A percentile compares a stretch with the other conserved stretches of the same genome.
These are phyloP conservation scores for Paramecium caudatum DNA, from an alignment of 73 alveolate species.

Conservation along the genomic window DNA sequence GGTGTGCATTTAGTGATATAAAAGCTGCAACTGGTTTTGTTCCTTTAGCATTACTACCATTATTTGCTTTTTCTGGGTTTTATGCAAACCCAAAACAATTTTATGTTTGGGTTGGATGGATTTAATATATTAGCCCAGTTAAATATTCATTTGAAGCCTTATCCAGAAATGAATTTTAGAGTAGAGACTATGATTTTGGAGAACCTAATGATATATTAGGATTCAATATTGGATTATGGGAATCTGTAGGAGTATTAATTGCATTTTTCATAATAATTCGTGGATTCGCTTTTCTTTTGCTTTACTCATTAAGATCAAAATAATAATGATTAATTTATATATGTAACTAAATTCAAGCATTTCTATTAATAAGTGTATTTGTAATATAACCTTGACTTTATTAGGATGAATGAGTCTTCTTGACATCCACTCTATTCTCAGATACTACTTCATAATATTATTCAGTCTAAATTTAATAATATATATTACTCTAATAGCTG, in stretches of 20 bases:
- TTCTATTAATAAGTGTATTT: not conserved
- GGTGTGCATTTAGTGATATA: constrained; percentile 66
- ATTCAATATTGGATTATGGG: constrained; percentile 41
- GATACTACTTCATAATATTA: not conserved
- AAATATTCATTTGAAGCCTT: constrained; percentile 83
- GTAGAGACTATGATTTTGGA: constrained; percentile 22
- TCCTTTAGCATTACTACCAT: constrained; percentile 59
- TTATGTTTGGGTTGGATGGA: constrained; percentile 73
- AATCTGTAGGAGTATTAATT: constrained; percentile 61
- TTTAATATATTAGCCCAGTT: constrained; percentile 82
- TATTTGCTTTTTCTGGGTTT: constrained; percentile 65
- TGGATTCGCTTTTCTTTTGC: not conserved
- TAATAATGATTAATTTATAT: not conserved
- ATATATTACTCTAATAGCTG: not conserved
- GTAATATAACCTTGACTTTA: not conserved
- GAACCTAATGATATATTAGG: constrained; percentile 28
- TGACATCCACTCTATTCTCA: not conserved
- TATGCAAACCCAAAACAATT: constrained; percentile 47
- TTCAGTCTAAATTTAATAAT: not conserved
- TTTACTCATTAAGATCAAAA: constrained; percentile 9
- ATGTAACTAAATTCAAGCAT: not conserved
- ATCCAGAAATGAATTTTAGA: constrained; percentile 81
- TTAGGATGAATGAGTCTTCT: not conserved
- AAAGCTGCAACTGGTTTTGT: constrained; percentile 62
- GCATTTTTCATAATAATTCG: not conserved